A percentile compares a stretch with the other conserved stretches of the same genome.
These are phyloP conservation scores for Cochlearia excelsa DNA, from an alignment of 345 rosid species.

Conservation along the genomic window DNA sequence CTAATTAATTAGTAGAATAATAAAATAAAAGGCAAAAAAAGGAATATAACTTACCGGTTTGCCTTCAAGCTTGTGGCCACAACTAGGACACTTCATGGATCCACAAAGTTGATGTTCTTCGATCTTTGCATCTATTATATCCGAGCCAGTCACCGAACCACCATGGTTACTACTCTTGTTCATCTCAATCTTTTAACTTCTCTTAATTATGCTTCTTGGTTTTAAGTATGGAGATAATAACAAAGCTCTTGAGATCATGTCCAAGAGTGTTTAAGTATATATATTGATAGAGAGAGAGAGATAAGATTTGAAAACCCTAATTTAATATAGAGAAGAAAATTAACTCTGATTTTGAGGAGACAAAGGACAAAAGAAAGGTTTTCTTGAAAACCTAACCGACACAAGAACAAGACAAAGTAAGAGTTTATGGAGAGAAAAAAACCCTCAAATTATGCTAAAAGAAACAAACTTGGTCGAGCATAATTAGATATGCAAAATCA, in stretches of 20 bases:
- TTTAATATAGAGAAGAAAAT: conserved; percentile 21
- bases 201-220: conserved; percentile 13
- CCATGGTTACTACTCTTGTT: conserved; percentile 51
- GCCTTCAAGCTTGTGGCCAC: conserved; percentile 93
- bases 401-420: conserved; percentile 39
- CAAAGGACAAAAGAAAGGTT: conserved; percentile 34
- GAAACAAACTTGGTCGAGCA: conserved; percentile 35
- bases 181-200: conserved; percentile 34
- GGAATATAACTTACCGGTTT: conserved; percentile 62
- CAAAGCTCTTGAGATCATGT: conserved; percentile 30
- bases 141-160: conserved; percentile 39
- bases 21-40: background rate
- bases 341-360: conserved; percentile 34
- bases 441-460: conserved; percentile 38
- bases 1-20: background rate
- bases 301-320: conserved; percentile 41
- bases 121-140: conserved; percentile 89
- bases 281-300: background rate
- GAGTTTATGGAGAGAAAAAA: conserved; percentile 30
- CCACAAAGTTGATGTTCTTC: conserved; percentile 95
- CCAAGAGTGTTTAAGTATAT: conserved; percentile 9
- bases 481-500: conserved; percentile 29
- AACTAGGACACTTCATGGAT: conserved; percentile 90
- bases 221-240: conserved; percentile 19
- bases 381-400: conserved; percentile 40